phyloP scores from a whole-genome alignment of 1,284 basidiomycete genomes.

The Microbotryum violaceum region DNA sequence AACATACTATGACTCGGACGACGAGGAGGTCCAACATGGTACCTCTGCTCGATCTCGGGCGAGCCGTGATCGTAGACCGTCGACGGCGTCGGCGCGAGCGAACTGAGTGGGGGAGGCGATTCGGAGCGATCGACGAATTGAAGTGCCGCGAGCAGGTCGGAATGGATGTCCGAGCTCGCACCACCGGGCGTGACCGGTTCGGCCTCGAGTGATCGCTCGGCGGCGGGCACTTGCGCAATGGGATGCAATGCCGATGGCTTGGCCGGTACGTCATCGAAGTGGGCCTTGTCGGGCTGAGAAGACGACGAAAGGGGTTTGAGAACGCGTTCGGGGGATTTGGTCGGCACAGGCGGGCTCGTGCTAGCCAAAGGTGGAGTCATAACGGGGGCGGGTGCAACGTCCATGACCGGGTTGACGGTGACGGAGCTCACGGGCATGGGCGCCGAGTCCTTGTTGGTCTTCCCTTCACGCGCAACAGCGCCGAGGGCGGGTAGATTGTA shows the following conservation, averaged over 20 bases:
- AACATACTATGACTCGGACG: background rate
- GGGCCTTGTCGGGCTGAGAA: background rate
- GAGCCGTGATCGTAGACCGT: background rate
- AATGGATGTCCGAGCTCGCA: constrained; percentile 19
- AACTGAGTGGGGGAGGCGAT: constrained; percentile 10
- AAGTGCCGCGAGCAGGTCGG: constrained; percentile 26
- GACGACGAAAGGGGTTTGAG: background rate
- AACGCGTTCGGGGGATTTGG: no score
- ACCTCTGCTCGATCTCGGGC: background rate
- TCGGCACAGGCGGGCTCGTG: no score
- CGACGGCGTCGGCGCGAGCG: constrained; percentile 7
- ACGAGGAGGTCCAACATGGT: constrained; percentile 20
- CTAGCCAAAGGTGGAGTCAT: no score
- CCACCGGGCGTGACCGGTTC: background rate
- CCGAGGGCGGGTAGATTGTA: no score
- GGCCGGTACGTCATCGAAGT: background rate
- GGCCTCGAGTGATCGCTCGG: background rate
- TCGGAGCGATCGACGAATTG: constrained; percentile 24
- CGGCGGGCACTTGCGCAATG: background rate
- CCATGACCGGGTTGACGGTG: no score
- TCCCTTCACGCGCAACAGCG: no score
- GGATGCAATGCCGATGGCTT: background rate
- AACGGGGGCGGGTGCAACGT: no score
- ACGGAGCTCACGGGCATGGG: no score
- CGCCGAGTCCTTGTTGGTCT: no score